Evolutionary conservation across 495 filamentous ascomycete genomes (phyloP).

Genomic region (Penicillium chermesinum): DNA sequence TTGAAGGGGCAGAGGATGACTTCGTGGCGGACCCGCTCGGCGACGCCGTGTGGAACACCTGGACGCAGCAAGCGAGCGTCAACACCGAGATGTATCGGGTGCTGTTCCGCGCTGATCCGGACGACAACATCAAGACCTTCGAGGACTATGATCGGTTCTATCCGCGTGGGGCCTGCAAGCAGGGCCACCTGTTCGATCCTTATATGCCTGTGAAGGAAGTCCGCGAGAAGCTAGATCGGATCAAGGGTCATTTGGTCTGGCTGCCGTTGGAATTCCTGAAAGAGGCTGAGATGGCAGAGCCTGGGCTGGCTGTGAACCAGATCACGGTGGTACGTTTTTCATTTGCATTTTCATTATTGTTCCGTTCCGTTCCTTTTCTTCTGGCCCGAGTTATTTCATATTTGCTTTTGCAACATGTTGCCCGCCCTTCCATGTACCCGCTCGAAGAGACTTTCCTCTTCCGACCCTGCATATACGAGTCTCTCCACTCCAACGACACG

Average conservation of each 20-base stretch:
- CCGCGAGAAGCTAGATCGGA: slow-evolving; percentile 64
- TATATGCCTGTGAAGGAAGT: slow-evolving; percentile 66
- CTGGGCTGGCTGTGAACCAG: slow-evolving; percentile 67
- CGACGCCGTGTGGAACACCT: slow-evolving; percentile 78
- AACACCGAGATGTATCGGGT: slow-evolving; percentile 84
- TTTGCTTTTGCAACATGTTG: too few species aligned
- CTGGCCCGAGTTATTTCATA: too few species aligned
- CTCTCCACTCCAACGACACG: neutral
- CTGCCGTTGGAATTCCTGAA: slow-evolving; percentile 84
- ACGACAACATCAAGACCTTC: slow-evolving; percentile 82
- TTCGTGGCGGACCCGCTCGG: slow-evolving; percentile 78
- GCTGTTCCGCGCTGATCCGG: slow-evolving; percentile 89
- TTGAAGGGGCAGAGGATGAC: slow-evolving; percentile 61
- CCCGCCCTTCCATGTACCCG: too few species aligned
- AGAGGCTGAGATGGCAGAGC: slow-evolving; percentile 88
- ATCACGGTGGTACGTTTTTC: slow-evolving; percentile 54
- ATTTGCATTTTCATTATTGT: neutral
- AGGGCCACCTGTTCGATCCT: slow-evolving; percentile 79
- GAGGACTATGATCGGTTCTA: slow-evolving; percentile 80
- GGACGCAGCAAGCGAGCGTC: slow-evolving; percentile 67
- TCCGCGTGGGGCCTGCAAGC: slow-evolving; percentile 59
- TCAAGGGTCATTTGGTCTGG: slow-evolving; percentile 92
- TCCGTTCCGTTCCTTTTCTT: neutral
- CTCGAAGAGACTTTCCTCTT: neutral
- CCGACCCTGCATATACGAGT: neutral